Evolutionary conservation across 2,329 filamentous ascomycete genomes (phyloP).

Genomic region (Sclerotinia spermophila): DNA sequence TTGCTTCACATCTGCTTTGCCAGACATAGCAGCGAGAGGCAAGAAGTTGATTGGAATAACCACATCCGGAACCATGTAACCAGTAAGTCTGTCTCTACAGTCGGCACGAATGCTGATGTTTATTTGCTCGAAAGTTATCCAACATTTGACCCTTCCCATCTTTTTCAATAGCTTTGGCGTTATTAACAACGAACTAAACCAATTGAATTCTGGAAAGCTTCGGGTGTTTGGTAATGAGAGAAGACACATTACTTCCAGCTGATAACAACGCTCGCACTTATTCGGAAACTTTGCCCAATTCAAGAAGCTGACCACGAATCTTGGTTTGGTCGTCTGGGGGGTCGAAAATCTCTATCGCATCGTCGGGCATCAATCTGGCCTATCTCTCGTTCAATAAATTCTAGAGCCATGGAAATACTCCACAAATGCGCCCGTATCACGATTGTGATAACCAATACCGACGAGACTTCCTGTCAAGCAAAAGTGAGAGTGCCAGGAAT

Average conservation of each 20-base stretch:
- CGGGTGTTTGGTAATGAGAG: neutral
- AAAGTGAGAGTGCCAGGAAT: conserved; percentile 11
- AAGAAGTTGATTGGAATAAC: conserved; percentile 7
- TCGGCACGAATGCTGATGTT: conserved; percentile 40
- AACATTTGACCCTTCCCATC: neutral
- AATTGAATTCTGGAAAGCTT: conserved; percentile 3
- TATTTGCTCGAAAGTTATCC: conserved; percentile 27
- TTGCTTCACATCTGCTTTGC: conserved; percentile 6
- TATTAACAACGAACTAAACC: conserved; percentile 1
- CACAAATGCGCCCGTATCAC: conserved; percentile 10
- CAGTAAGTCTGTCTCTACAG: conserved; percentile 29
- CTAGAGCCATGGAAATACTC: neutral
- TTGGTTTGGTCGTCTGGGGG: conserved; percentile 63
- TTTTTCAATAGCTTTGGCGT: neutral
- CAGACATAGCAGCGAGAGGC: conserved; percentile 9
- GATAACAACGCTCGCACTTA: neutral
- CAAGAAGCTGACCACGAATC: conserved; percentile 24
- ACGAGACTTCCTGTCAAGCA: conserved; percentile 9
- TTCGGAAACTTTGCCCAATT: conserved; percentile 12
- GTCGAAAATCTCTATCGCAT: conserved; percentile 52
- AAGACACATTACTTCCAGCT: neutral
- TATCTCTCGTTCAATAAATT: conserved; percentile 47
- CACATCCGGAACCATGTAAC: conserved; percentile 13
- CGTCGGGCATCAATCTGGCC: conserved; percentile 50
- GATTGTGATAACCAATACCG: conserved; percentile 8